Evolutionary conservation across 345 rosid species (phyloP).

Genomic region (Eucalyptus fibrosa): DNA sequence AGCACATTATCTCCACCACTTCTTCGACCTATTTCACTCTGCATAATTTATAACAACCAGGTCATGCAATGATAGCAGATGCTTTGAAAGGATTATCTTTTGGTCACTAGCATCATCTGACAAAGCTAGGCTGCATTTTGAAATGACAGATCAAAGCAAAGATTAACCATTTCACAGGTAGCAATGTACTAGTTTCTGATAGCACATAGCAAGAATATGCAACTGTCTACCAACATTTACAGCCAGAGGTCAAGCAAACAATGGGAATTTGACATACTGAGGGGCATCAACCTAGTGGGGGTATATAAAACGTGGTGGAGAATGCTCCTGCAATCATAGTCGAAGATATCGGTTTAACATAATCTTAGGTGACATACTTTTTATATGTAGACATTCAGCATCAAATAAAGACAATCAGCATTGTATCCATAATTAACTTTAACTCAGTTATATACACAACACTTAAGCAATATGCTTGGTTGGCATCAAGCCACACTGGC

Average conservation of each 20-base stretch:
- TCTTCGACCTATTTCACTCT: constrained; percentile 97
- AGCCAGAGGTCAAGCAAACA: neutral
- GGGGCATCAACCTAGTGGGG: neutral
- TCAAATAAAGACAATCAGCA: neutral
- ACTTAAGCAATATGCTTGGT: neutral
- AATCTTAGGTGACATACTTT: neutral
- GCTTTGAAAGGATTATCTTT: neutral
- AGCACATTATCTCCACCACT: constrained; percentile 98
- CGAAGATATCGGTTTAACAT: neutral
- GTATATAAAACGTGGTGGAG: neutral
- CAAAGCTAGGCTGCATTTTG: neutral
- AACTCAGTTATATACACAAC: neutral
- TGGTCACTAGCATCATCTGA: neutral
- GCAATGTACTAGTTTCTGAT: neutral
- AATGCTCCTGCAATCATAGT: neutral
- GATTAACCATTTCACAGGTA: neutral
- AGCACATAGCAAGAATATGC: neutral
- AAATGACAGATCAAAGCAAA: neutral
- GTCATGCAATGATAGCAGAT: neutral
- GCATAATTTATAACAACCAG: constrained; percentile 4
- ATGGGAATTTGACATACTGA: neutral
- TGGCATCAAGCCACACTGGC: neutral
- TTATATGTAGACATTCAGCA: neutral
- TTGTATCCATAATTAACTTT: neutral
- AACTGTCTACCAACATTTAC: neutral